Conservation (phyloP, 2,329 filamentous ascomycete genomes). For the Dryadomyces quercus-mongolicae region DNA sequence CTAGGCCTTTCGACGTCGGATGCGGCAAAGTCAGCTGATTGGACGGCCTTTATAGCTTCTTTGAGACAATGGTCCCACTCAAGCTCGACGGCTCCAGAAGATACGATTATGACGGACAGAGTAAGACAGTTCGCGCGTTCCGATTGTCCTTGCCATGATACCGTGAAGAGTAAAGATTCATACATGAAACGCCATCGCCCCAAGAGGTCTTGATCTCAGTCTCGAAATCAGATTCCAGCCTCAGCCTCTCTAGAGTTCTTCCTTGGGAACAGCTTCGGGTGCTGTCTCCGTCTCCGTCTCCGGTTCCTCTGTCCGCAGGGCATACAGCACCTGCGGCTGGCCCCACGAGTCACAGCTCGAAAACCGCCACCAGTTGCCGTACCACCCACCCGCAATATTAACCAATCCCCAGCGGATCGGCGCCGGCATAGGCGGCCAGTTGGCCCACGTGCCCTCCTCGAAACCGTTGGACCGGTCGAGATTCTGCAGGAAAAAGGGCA, state of each 20-base stretch:
- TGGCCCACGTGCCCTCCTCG: constrained; percentile 47
- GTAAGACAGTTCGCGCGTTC: too few relatives aligned
- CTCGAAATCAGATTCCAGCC: too few relatives aligned
- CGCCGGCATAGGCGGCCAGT: constrained; percentile 53
- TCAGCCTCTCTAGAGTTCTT: too few relatives aligned
- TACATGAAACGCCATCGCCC: too few relatives aligned
- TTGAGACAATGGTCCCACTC: not conserved
- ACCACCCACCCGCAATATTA: constrained; percentile 44
- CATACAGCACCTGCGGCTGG: constrained; percentile 40
- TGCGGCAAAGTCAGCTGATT: not conserved
- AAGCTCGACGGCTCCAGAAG: not conserved
- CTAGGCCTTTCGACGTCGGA: constrained; percentile 15
- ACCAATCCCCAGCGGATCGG: constrained; percentile 47
- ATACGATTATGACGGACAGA: too few relatives aligned
- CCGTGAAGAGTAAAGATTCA: too few relatives aligned
- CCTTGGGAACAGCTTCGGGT: not conserved
- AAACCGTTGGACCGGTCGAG: constrained; percentile 37
- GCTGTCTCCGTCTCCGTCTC: not conserved
- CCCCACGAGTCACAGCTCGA: constrained; percentile 46
- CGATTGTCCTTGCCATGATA: too few relatives aligned
- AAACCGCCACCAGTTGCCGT: constrained; percentile 52
- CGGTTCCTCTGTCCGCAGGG: constrained; percentile 20
- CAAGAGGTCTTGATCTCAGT: too few relatives aligned
- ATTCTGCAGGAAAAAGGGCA: constrained; percentile 54
- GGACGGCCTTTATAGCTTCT: not conserved